Evolutionary conservation across 2,329 filamentous ascomycete genomes (phyloP).

Genomic region (Fusarium setosum): DNA sequence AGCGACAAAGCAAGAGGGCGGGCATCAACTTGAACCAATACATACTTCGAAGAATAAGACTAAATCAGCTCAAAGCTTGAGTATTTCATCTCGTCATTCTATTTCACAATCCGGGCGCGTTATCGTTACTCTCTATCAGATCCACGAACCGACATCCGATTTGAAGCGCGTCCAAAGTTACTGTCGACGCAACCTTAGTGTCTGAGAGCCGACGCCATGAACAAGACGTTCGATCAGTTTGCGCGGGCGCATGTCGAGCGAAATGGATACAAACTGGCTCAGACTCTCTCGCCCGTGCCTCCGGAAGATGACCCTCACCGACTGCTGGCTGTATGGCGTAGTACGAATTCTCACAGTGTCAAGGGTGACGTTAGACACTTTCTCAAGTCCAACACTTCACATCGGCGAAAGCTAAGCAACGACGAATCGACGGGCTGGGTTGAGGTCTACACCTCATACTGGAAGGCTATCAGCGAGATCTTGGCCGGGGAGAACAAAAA

Average conservation of each 20-base stretch:
- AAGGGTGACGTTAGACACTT: slow-evolving; percentile 79
- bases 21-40: slow-evolving; percentile 14
- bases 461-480: slow-evolving; percentile 83
- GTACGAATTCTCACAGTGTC: slow-evolving; percentile 73
- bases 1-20: slow-evolving; percentile 23
- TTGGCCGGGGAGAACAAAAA: slow-evolving; percentile 62
- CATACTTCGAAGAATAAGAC: slow-evolving; percentile 6
- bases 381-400: slow-evolving; percentile 69
- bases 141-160: not conserved
- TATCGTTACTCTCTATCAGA: not conserved
- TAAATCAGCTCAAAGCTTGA: not conserved
- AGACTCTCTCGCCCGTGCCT: slow-evolving; percentile 78
- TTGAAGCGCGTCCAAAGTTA: not conserved
- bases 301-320: slow-evolving; percentile 71
- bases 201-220: slow-evolving; percentile 64
- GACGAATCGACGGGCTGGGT: slow-evolving; percentile 85
- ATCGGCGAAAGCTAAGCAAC: slow-evolving; percentile 65
- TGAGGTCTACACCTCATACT: slow-evolving; percentile 85
- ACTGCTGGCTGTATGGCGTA: slow-evolving; percentile 76
- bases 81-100: not conserved
- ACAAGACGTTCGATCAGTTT: slow-evolving; percentile 79
- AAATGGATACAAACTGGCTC: slow-evolving; percentile 79
- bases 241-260: slow-evolving; percentile 71
- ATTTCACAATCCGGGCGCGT: not conserved
- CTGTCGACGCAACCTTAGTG: slow-evolving; percentile 7